Percentiles rank a stretch among this genome's conserved stretches.
These are phyloP conservation scores for Holtermannia corniformis DNA, from an alignment of 768 basidiomycete genomes.

Conservation along the genomic window DNA sequence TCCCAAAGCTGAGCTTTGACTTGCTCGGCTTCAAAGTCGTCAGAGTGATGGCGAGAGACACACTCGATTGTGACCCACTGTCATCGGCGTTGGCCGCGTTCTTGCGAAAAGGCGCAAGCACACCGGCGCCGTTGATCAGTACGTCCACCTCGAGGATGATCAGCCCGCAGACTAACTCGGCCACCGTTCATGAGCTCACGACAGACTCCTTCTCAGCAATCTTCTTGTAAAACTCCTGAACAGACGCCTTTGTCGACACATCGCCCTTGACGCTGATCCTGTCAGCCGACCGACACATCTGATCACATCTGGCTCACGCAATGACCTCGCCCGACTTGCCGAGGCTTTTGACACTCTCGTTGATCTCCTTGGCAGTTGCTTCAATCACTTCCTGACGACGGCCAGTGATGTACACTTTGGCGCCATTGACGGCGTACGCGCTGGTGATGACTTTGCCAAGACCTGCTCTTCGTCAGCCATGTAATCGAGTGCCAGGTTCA, in stretches of 20 bases:
- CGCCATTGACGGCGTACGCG: conserved; percentile 34
- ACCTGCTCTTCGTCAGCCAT: conserved; percentile 16
- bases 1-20: conserved; percentile 15
- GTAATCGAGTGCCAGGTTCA: not conserved
- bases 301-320: conserved; percentile 11
- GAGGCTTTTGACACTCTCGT: conserved; percentile 10
- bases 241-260: conserved; percentile 25
- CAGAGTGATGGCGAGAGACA: not conserved
- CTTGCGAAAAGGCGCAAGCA: conserved; percentile 19
- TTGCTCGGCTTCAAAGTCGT: conserved; percentile 9
- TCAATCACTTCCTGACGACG: conserved; percentile 29
- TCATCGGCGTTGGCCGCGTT: conserved; percentile 18
- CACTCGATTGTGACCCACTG: conserved; percentile 11
- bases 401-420: conserved; percentile 40
- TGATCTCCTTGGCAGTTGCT: conserved; percentile 21
- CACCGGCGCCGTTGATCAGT: conserved; percentile 37
- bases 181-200: conserved; percentile 2
- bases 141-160: conserved; percentile 12
- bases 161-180: not conserved
- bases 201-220: conserved; percentile 14
- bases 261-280: conserved; percentile 23
- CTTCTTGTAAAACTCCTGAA: conserved; percentile 12
- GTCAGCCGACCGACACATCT: not conserved
- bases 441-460: conserved; percentile 23
- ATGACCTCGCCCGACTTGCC: conserved; percentile 2